Conservation (phyloP, 495 filamentous ascomycete genomes). For the Rostrohypoxylon terebratum region DNA sequence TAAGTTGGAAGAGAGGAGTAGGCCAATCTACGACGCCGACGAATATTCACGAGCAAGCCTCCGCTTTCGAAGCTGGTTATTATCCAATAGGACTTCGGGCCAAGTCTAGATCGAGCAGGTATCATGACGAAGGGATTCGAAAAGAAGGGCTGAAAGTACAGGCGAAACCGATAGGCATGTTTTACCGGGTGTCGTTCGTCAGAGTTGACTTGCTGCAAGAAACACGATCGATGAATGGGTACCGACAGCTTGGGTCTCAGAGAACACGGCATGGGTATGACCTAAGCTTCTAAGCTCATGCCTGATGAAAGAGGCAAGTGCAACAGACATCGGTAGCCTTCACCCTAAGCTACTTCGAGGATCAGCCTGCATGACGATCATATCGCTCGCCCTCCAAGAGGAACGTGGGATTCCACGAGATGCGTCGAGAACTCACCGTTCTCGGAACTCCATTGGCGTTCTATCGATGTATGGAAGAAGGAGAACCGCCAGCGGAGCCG, state of each 20-base stretch:
- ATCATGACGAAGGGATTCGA: conserved; percentile 16
- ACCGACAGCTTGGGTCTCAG: conserved; percentile 42
- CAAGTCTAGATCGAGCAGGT: conserved; percentile 6
- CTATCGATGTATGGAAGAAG: conserved; percentile 17
- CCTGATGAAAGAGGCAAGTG: conserved; percentile 33
- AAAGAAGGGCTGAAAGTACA: conserved; percentile 29
- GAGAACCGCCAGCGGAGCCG: conserved; percentile 16
- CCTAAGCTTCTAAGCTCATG: conserved; percentile 21
- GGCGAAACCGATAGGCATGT: conserved; percentile 33
- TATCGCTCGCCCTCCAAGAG: conserved; percentile 14
- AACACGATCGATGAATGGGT: conserved; percentile 23
- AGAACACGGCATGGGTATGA: conserved; percentile 36
- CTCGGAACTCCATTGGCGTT: neutral
- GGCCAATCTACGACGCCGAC: conserved; percentile 7
- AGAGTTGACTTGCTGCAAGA: conserved; percentile 10
- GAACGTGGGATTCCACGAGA: conserved; percentile 19
- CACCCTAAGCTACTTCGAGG: conserved; percentile 29
- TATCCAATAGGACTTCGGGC: conserved; percentile 16
- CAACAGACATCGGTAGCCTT: conserved; percentile 3
- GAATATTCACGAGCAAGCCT: conserved; percentile 7
- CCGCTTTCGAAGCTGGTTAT: neutral
- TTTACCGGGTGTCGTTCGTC: conserved; percentile 17
- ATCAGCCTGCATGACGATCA: conserved; percentile 31
- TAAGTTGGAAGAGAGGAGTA: conserved; percentile 15
- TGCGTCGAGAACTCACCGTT: conserved; percentile 32